Conservation (phyloP, 805 yeast species). For the Yamadazyma phyllophila region DNA sequence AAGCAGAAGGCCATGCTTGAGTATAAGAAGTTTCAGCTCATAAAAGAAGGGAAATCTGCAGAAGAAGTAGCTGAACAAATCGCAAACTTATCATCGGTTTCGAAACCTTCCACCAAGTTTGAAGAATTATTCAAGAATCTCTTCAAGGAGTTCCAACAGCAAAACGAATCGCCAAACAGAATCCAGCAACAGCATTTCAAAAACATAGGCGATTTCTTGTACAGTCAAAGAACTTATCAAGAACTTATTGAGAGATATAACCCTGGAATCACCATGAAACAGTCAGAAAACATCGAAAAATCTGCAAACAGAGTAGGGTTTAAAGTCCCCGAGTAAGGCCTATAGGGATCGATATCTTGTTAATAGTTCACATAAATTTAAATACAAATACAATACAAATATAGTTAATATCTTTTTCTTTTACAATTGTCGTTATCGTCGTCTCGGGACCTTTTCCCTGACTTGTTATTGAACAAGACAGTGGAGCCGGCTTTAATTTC, state of each 20-base stretch:
- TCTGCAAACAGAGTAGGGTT: slow-evolving; percentile 92
- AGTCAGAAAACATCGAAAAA: slow-evolving; percentile 70
- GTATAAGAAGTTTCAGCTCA: slow-evolving; percentile 47
- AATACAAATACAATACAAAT: background rate
- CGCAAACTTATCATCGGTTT: slow-evolving; percentile 16
- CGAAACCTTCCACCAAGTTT: slow-evolving; percentile 13
- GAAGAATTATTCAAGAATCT: slow-evolving; percentile 12
- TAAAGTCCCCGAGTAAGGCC: slow-evolving; percentile 25
- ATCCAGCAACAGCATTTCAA: slow-evolving; percentile 31
- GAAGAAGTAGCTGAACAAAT: slow-evolving; percentile 33
- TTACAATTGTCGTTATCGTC: slow-evolving; percentile 18
- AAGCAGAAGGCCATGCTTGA: slow-evolving; percentile 46
- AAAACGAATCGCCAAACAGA: background rate
- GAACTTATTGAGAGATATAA: slow-evolving; percentile 83
- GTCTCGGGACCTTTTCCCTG: slow-evolving; percentile 22
- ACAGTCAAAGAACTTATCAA: slow-evolving; percentile 72
- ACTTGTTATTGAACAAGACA: slow-evolving; percentile 20
- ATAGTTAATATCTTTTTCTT: background rate
- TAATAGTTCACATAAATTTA: background rate
- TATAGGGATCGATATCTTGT: background rate
- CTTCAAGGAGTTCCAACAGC: slow-evolving; percentile 7
- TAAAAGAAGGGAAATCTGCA: slow-evolving; percentile 34
- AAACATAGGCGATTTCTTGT: slow-evolving; percentile 63
- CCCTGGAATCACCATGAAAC: slow-evolving; percentile 76
- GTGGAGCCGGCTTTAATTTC: slow-evolving; percentile 21